phyloP scores from a whole-genome alignment of 257 asterid species.

The Ilex aquifolium region DNA sequence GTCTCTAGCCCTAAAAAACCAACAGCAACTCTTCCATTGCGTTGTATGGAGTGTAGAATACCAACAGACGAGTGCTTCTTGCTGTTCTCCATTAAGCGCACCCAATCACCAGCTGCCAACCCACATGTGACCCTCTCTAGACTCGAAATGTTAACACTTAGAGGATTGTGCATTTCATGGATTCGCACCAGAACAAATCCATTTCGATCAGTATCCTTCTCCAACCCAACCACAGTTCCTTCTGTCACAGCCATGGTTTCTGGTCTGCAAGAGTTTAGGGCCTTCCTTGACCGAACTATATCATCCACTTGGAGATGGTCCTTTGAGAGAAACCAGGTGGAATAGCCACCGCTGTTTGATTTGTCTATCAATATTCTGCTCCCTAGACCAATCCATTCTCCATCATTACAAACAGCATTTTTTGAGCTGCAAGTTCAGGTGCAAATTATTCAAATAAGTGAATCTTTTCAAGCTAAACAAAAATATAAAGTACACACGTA shows the following conservation, averaged over 20 bases:
- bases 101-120: slow-evolving; percentile 64
- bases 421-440: slow-evolving; percentile 36
- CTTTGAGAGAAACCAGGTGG: slow-evolving; percentile 52
- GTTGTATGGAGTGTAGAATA: slow-evolving; percentile 41
- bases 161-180: slow-evolving; percentile 35
- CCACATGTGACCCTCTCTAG: slow-evolving; percentile 52
- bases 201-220: slow-evolving; percentile 45
- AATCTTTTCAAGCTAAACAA: background rate
- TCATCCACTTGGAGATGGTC: slow-evolving; percentile 58
- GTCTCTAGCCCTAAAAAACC: slow-evolving; percentile 52
- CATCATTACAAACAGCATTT: slow-evolving; percentile 33
- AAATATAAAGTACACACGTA: too few species aligned
- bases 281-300: slow-evolving; percentile 45
- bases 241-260: slow-evolving; percentile 29
- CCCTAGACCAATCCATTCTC: slow-evolving; percentile 37
- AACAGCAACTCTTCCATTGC: slow-evolving; percentile 39
- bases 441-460: background rate
- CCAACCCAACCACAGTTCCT: slow-evolving; percentile 53
- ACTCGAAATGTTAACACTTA: slow-evolving; percentile 33
- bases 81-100: slow-evolving; percentile 28
- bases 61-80: slow-evolving; percentile 44
- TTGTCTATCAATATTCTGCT: slow-evolving; percentile 29
- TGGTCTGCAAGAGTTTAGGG: slow-evolving; percentile 23
- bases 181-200: slow-evolving; percentile 41
- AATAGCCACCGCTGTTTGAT: slow-evolving; percentile 26